Evolutionary conservation across 495 filamentous ascomycete genomes (phyloP), one percentile per base, ranked within the genome.

Genomic region (Podospora pseudoanserina): DNA sequence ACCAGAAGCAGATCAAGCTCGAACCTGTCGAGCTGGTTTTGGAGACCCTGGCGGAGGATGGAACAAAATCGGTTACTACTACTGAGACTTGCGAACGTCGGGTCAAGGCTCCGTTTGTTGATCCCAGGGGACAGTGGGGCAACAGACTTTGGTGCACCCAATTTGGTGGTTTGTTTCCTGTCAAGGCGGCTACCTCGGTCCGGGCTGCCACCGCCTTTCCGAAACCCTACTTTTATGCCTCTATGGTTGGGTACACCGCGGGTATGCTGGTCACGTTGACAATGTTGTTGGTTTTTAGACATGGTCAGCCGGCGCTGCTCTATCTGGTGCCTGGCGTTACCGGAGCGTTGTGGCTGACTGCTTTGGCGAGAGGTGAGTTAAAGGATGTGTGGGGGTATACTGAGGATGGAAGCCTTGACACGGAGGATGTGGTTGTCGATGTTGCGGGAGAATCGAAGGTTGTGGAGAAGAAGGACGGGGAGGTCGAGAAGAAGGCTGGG

Each of bases 321-420:
- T 99, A 99, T 73, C 87, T 99, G 16, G 96, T 98, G 2, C 95
- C 95, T 0, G 88, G 91, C 2, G 93, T 97, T 3, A 75, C 97
- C 13, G 81, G 83, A 13, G 83, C 88, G 2, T 71, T 96, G 11
- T 97, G 92, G 92, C 78, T 87, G n/a, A 94, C 90, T n/a, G 95
- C 90, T 5, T 67, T 88, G 2, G 68, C 85, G 13, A 86, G 88
- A 54, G 88, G 91, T 3, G 93, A 97, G 70, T 32, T 92, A 13
- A 79, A 75, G 28, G 76, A 86, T 28, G 90, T 98, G 88, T 96
- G 90, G 90, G 80, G 81, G 4, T 99, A 93, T 72, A 91, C 86
- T 5, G 95, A 98, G 71, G 89, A 88, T 65, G 83, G 83, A n/a
- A 81, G 77, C 53, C 61, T 86, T 44, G 84, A 85, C 64, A 79